Percentiles rank a stretch among this genome's conserved stretches.
Evolutionary conservation across 2,329 filamentous ascomycete species (phyloP).

Genomic region (Pyrenochaeta sp.): DNA sequence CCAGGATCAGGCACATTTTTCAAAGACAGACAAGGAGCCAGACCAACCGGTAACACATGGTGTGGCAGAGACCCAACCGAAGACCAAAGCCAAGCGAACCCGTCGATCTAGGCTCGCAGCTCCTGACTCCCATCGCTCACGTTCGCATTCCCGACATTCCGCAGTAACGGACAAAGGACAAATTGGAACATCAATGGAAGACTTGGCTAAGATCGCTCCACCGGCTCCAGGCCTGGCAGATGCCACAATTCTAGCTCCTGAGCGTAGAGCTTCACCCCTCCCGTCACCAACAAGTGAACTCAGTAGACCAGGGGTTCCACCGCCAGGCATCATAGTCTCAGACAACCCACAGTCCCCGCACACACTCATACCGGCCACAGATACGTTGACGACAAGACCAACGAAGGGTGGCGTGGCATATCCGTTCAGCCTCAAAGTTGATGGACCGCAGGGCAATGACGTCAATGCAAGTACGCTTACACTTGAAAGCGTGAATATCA

Average conservation of each 20-base stretch:
- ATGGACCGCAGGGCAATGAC: conserved; percentile 47
- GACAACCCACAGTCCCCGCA: conserved; percentile 36
- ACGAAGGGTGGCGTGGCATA: conserved; percentile 74
- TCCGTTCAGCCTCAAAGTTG: conserved; percentile 73
- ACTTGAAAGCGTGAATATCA: conserved; percentile 54
- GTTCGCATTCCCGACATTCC: conserved; percentile 41
- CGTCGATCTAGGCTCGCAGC: conserved; percentile 12
- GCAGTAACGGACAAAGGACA: conserved; percentile 47
- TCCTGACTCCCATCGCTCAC: conserved; percentile 19
- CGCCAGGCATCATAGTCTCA: conserved; percentile 31
- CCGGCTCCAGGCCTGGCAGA: conserved; percentile 35
- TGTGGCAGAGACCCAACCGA: conserved; percentile 24
- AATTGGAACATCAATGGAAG: conserved; percentile 26
- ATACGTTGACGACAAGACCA: conserved; percentile 67
- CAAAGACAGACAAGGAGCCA: conserved; percentile 35
- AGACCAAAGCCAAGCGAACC: conserved; percentile 13
- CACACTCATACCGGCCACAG: conserved; percentile 57
- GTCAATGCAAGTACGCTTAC: conserved; percentile 77
- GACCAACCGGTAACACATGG: conserved; percentile 44
- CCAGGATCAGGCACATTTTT: conserved; percentile 21
- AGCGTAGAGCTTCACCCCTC: conserved; percentile 35
- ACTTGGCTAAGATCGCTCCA: conserved; percentile 31
- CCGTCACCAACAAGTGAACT: conserved; percentile 23
- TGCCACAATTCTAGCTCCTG: conserved; percentile 38
- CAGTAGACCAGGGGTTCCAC: background rate